A percentile compares a stretch with the other conserved stretches of the same genome.
Conservation (phyloP, 2,329 filamentous ascomycete species). For the Botrytis elliptica region DNA sequence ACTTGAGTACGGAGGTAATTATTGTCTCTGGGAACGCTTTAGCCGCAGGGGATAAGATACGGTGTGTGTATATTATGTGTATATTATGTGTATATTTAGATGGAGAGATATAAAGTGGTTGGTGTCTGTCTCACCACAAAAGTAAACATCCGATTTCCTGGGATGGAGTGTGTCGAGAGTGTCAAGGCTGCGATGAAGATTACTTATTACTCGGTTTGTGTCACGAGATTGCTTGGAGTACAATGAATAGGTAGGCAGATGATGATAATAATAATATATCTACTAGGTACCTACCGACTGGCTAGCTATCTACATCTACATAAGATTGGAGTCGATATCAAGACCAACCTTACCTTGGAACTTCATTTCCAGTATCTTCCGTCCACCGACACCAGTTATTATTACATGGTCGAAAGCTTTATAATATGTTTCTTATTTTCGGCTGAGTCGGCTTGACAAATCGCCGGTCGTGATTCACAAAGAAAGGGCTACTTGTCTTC, state of each 20-base stretch:
- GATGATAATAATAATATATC: too few relatives aligned
- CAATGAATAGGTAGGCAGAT: not conserved
- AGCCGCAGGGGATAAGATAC: not conserved
- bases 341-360: not conserved
- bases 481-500: not conserved
- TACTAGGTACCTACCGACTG: too few relatives aligned
- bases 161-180: not conserved
- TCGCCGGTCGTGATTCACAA: not conserved
- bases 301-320: not conserved
- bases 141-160: not conserved
- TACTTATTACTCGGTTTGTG: not conserved
- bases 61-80: not conserved
- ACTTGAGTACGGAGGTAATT: too few relatives aligned
- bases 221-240: not conserved
- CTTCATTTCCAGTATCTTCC: not conserved
- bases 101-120: not conserved
- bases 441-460: not conserved
- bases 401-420: not conserved
- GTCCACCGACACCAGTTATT: not conserved
- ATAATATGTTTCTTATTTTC: not conserved
- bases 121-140: not conserved
- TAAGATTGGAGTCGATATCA: not conserved
- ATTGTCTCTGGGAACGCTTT: not conserved
- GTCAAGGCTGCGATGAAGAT: not conserved
- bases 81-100: not conserved